phyloP scores from a whole-genome alignment of 1,139 yeast species.

The Blastobotrys ciferrii region DNA sequence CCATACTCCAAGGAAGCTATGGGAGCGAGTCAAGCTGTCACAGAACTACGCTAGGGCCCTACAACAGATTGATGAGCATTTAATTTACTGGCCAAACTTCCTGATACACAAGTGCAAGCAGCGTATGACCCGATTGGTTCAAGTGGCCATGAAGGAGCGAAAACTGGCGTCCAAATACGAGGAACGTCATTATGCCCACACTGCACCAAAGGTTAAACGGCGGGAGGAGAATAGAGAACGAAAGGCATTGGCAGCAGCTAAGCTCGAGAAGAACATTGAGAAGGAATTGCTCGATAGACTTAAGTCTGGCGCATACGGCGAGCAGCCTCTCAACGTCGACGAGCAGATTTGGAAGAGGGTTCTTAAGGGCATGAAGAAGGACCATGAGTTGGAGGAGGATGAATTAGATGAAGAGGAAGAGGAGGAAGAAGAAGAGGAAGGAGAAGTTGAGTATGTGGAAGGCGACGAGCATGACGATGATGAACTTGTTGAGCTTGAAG shows the following conservation, averaged over 20 bases:
- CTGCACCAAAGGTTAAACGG: conserved; percentile 91
- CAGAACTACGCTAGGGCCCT: conserved; percentile 86
- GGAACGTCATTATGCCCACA: conserved; percentile 81
- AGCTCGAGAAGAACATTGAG: conserved; percentile 93
- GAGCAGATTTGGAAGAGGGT: conserved; percentile 95
- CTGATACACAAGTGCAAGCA: conserved; percentile 92
- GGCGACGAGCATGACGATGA: conserved; percentile 83
- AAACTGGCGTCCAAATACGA: conserved; percentile 86
- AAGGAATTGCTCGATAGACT: conserved; percentile 90
- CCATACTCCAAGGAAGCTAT: conserved; percentile 85
- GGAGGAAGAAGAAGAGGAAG: conserved; percentile 51
- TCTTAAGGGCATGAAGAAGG: conserved; percentile 67
- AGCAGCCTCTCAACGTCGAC: conserved; percentile 93
- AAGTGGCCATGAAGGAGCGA: conserved; percentile 95
- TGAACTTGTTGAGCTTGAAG: conserved; percentile 88
- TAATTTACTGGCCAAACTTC: conserved; percentile 91
- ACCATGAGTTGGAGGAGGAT: conserved; percentile 59
- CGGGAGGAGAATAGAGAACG: conserved; percentile 93
- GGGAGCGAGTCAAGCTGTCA: conserved; percentile 91
- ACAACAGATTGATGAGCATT: conserved; percentile 79
- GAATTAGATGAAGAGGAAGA: conserved; percentile 63
- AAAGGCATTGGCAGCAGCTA: conserved; percentile 94
- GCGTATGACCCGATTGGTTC: conserved; percentile 88
- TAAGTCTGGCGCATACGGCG: conserved; percentile 98
- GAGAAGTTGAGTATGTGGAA: conserved; percentile 71